Conservation (phyloP, 2,329 filamentous ascomycete genomes). For the Sporothrix protearum region DNA sequence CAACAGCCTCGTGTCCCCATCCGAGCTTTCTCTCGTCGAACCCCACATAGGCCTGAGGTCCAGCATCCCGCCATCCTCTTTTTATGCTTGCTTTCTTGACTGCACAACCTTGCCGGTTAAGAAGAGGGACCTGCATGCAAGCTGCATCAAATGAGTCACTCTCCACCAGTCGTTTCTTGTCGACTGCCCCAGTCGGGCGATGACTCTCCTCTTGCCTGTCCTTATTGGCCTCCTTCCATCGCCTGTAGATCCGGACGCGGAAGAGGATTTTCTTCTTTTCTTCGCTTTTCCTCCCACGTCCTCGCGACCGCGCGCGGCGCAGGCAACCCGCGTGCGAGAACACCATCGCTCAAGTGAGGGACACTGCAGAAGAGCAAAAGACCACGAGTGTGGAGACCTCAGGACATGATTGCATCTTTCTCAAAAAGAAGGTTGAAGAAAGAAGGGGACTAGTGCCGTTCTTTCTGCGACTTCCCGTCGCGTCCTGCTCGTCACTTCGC, state of each 20-base stretch:
- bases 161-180: constrained; percentile 33
- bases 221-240: background rate
- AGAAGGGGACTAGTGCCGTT: constrained; percentile 15
- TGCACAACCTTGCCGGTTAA: constrained; percentile 9
- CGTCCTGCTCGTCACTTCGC: constrained; percentile 10
- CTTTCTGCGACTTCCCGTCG: constrained; percentile 18
- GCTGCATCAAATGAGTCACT: constrained; percentile 35
- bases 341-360: constrained; percentile 8
- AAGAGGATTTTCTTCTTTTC: background rate
- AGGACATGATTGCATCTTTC: background rate
- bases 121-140: constrained; percentile 23
- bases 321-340: constrained; percentile 18
- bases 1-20: background rate
- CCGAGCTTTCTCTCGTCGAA: constrained; percentile 5
- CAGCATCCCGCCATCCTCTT: constrained; percentile 15
- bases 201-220: constrained; percentile 23
- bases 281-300: background rate
- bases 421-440: constrained; percentile 15
- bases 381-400: constrained; percentile 15
- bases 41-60: constrained; percentile 22
- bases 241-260: constrained; percentile 19
- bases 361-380: background rate
- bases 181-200: constrained; percentile 30
- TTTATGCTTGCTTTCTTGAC: constrained; percentile 24
- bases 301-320: constrained; percentile 24